These are phyloP conservation scores for Castanea mollissima DNA, from an alignment of 306 rosid species.

Conservation along the genomic window DNA sequence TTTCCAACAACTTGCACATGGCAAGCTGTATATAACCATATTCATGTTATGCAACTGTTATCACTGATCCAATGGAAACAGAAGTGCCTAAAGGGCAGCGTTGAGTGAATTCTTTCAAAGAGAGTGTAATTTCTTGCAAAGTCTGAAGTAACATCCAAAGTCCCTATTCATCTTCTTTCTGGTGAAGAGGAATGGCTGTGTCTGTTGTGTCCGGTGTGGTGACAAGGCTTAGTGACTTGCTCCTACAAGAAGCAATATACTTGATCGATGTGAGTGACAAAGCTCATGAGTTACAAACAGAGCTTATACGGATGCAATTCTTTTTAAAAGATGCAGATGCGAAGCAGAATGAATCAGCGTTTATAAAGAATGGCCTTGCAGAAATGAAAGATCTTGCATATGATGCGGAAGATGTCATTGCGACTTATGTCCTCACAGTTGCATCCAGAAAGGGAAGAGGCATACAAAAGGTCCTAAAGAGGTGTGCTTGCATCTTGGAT, in stretches of 20 bases:
- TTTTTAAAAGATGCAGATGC: slow-evolving; percentile 30
- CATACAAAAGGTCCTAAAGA: slow-evolving; percentile 21
- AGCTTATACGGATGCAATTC: not conserved
- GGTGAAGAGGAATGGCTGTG: slow-evolving; percentile 26
- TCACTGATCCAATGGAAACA: too few species aligned
- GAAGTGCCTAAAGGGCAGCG: too few species aligned
- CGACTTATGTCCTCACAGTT: slow-evolving; percentile 24
- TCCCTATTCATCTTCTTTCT: too few species aligned
- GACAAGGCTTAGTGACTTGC: slow-evolving; percentile 33
- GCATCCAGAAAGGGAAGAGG: slow-evolving; percentile 28
- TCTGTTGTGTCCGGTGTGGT: slow-evolving; percentile 39
- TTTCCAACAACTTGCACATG: too few species aligned
- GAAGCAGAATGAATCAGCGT: slow-evolving; percentile 37
- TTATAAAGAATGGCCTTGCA: slow-evolving; percentile 22
- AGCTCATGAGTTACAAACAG: too few species aligned
- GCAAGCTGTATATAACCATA: too few species aligned
- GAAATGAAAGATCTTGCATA: slow-evolving; percentile 54
- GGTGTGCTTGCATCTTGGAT: slow-evolving; percentile 18
- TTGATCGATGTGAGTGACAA: not conserved
- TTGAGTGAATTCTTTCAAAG: too few species aligned
- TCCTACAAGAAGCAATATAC: not conserved
- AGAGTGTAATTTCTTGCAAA: too few species aligned
- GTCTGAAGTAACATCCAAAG: not conserved
- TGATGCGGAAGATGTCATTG: slow-evolving; percentile 52
- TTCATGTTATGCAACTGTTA: too few species aligned